Percentiles rank a stretch among this genome's conserved stretches.
Evolutionary conservation across 164 flowering plant species (phyloP).

Genomic region (Aristolochia fimbriata): DNA sequence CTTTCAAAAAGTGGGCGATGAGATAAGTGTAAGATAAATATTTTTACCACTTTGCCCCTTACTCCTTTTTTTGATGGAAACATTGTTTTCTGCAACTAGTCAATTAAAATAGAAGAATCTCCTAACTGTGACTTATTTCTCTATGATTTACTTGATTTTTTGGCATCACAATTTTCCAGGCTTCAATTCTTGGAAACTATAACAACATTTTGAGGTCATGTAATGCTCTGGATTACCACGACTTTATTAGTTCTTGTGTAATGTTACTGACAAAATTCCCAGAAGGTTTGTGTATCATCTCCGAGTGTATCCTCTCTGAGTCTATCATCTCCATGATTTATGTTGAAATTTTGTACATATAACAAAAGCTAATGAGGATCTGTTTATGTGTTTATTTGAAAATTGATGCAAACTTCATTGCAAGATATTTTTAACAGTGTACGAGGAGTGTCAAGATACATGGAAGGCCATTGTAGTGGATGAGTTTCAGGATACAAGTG

Average conservation of each 20-base stretch:
- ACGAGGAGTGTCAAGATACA: constrained; percentile 47
- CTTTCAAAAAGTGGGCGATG: constrained; percentile 54
- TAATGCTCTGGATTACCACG: constrained; percentile 95
- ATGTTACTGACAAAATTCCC: constrained; percentile 68
- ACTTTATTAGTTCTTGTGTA: constrained; percentile 72
- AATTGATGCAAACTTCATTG: background rate
- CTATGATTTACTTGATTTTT: constrained; percentile 7
- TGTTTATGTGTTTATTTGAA: background rate
- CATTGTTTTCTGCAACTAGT: background rate
- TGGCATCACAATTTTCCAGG: constrained; percentile 38
- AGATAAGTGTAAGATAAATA: constrained; percentile 53
- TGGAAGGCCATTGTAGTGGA: constrained; percentile 88
- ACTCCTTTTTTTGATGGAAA: constrained; percentile 2
- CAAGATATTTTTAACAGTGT: constrained; percentile 23
- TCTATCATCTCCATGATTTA: background rate
- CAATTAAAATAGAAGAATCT: too few species aligned
- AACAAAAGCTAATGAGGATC: background rate
- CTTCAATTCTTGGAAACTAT: constrained; percentile 56
- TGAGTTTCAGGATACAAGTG: constrained; percentile 97
- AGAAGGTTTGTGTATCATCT: constrained; percentile 38
- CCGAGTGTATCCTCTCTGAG: too few species aligned
- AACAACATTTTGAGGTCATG: constrained; percentile 62
- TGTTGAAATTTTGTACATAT: background rate
- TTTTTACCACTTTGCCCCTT: too few species aligned
- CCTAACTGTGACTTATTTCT: too few species aligned